Evolutionary conservation across 352 stramenopile genomes (phyloP).

Genomic region (Phytophthora pistaciae): DNA sequence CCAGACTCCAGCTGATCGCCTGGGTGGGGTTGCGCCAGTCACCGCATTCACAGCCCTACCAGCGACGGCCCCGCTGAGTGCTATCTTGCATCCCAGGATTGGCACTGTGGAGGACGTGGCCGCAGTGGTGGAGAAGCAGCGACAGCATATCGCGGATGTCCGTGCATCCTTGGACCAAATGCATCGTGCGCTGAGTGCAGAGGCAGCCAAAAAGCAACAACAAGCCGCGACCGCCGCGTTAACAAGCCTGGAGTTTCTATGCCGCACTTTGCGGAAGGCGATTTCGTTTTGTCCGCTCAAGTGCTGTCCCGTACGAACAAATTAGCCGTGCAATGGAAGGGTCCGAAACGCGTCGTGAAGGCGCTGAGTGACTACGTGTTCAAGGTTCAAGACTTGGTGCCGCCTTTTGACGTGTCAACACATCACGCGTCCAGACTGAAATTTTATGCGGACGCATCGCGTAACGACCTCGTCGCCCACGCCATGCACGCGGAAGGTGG

Average conservation of each 20-base stretch:
- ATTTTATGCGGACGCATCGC: slow-evolving; percentile 4
- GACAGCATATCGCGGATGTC: not conserved
- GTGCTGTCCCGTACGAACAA: not conserved
- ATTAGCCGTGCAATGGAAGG: slow-evolving; percentile 2
- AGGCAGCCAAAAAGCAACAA: not conserved
- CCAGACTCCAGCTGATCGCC: no score
- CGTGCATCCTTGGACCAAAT: not conserved
- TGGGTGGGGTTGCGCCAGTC: no score
- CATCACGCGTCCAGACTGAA: slow-evolving; percentile 5
- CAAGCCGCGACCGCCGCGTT: not conserved
- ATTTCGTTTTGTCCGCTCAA: slow-evolving; percentile 5
- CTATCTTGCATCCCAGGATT: not conserved
- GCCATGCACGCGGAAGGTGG: slow-evolving; percentile 6
- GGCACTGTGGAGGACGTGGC: not conserved
- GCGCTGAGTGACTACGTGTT: slow-evolving; percentile 5
- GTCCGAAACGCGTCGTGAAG: not conserved
- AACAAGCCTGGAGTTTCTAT: not conserved
- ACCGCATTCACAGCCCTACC: slow-evolving; percentile 18
- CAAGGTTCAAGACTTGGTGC: slow-evolving; percentile 9
- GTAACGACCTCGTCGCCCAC: slow-evolving; percentile 2
- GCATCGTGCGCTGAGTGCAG: not conserved
- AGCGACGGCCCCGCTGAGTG: not conserved
- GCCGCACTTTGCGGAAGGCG: not conserved
- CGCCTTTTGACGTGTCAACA: not conserved
- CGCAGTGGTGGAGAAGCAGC: not conserved